A percentile compares a stretch with the other conserved stretches of the same genome.
These are phyloP conservation scores for Sporothrix variecibatus DNA, from an alignment of 2,329 filamentous ascomycete species.

Conservation along the genomic window DNA sequence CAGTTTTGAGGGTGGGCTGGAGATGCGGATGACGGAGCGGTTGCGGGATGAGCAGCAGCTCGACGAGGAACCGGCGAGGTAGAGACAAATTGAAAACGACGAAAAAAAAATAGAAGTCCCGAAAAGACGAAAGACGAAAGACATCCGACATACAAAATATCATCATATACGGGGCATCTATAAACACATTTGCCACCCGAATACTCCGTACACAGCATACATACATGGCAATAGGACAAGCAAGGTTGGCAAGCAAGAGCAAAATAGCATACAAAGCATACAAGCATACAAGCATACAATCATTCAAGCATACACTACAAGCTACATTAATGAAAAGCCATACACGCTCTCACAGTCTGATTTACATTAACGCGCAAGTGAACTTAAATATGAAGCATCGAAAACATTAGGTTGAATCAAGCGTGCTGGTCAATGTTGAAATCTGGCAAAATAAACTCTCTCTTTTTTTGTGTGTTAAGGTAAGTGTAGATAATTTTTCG, in stretches of 20 bases:
- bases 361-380: not conserved
- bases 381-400: not conserved
- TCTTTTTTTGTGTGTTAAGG: not conserved
- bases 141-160: not conserved
- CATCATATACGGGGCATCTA: not conserved
- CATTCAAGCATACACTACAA: not conserved
- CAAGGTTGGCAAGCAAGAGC: not conserved
- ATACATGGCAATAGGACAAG: not conserved
- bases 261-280: not conserved
- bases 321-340: not conserved
- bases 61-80: not conserved
- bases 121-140: not conserved
- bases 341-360: not conserved
- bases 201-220: not conserved
- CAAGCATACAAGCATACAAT: not conserved
- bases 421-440: not conserved
- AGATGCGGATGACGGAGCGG: conserved; percentile 26
- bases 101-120: not conserved
- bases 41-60: conserved; percentile 15
- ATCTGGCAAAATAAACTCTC: conserved; percentile 4
- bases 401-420: not conserved
- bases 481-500: not conserved
- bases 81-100: not conserved
- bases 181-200: not conserved
- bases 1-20: conserved; percentile 62